Conservation (phyloP, 2,329 filamentous ascomycete genomes). For the Ophiostoma triangulosporum region DNA sequence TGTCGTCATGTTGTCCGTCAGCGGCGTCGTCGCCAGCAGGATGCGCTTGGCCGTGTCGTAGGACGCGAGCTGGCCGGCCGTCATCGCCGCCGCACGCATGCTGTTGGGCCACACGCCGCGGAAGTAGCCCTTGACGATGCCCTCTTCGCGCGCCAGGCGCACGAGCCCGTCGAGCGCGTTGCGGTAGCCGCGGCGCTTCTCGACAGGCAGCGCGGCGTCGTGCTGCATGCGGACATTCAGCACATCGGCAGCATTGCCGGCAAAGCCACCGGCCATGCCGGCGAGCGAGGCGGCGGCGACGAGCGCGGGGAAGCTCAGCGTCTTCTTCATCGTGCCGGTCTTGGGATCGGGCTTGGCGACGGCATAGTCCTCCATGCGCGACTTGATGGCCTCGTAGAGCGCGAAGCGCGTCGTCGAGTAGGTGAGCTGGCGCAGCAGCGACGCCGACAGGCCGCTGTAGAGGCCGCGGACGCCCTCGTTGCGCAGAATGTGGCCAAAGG, state of each 20-base stretch:
- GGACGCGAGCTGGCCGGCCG: slow-evolving; percentile 66
- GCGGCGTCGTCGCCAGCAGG: slow-evolving; percentile 50
- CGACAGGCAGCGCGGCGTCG: slow-evolving; percentile 60
- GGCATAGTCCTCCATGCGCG: slow-evolving; percentile 36
- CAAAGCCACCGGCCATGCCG: slow-evolving; percentile 77
- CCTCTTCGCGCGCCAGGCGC: slow-evolving; percentile 80
- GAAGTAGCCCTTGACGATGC: slow-evolving; percentile 54
- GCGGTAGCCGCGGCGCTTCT: slow-evolving; percentile 73
- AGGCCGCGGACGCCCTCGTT: slow-evolving; percentile 66
- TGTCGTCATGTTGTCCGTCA: slow-evolving; percentile 58
- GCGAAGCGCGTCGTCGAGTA: slow-evolving; percentile 96
- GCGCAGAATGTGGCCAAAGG: slow-evolving; percentile 68
- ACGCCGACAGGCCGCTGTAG: slow-evolving; percentile 85
- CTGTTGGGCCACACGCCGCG: slow-evolving; percentile 76
- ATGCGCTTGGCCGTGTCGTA: slow-evolving; percentile 72
- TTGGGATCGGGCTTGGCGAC: slow-evolving; percentile 3
- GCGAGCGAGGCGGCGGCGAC: slow-evolving; percentile 71
- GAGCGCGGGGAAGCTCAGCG: slow-evolving; percentile 55
- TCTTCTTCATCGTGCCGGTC: slow-evolving; percentile 18
- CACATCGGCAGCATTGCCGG: slow-evolving; percentile 89
- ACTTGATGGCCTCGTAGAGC: slow-evolving; percentile 88
- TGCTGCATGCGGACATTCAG: slow-evolving; percentile 98
- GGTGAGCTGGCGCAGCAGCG: slow-evolving; percentile 82
- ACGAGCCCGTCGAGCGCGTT: slow-evolving; percentile 77
- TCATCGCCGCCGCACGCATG: slow-evolving; percentile 75